Conservation (phyloP, 345 rosid species). For the Trapa bicornis region DNA sequence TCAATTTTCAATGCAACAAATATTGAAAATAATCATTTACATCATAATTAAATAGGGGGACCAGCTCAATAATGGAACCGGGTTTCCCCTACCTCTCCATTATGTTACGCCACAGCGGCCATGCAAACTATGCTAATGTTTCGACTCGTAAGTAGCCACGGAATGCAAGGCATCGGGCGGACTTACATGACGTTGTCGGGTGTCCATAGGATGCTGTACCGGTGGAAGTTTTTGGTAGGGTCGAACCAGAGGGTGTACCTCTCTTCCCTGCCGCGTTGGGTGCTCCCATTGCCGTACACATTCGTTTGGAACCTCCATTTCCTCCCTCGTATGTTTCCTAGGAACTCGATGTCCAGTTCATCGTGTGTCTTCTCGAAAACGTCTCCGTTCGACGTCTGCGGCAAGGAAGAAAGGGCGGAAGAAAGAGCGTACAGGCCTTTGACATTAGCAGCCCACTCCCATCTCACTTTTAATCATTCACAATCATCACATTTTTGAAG, state of each 20-base stretch:
- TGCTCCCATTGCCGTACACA: conserved; percentile 89
- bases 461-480: conserved; percentile 4
- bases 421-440: neutral
- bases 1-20: no score
- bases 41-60: neutral
- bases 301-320: conserved; percentile 98
- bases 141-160: no score
- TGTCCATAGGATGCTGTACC: conserved; percentile 93
- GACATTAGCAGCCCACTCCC: neutral
- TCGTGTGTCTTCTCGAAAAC: conserved; percentile 85
- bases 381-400: conserved; percentile 78
- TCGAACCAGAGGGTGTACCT: conserved; percentile 92
- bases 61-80: neutral
- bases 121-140: neutral
- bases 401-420: neutral
- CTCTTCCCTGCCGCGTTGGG: conserved; percentile 73
- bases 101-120: neutral
- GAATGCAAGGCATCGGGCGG: no score
- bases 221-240: conserved; percentile 76
- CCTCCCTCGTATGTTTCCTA: conserved; percentile 68
- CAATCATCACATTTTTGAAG: neutral
- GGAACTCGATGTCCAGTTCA: conserved; percentile 88
- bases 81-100: neutral
- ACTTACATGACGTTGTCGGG: conserved; percentile 51
- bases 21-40: no score